Evolutionary conservation across 257 asterid genomes (phyloP).

Genomic region (Capsicum chinense): DNA sequence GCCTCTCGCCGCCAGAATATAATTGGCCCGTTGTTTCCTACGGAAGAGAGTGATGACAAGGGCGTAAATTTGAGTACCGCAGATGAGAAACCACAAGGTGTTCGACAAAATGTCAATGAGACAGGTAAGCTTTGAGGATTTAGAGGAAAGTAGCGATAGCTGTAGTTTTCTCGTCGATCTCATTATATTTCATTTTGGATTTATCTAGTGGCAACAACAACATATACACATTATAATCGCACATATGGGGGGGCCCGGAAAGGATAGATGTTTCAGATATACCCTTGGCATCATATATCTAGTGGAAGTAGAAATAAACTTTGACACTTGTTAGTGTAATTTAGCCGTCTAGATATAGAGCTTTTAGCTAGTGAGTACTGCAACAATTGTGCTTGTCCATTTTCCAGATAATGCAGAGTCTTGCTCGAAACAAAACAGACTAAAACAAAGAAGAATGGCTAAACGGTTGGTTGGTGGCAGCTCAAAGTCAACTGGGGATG

Average conservation of each 20-base stretch:
- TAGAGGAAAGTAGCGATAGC: constrained; percentile 31
- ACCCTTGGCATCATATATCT: background rate
- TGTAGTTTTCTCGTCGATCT: background rate
- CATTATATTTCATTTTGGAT: background rate
- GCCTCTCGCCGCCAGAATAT: constrained; percentile 53
- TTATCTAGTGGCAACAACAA: too few relatives aligned
- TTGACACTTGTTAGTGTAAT: background rate
- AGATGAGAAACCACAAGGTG: constrained; percentile 39
- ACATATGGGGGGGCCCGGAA: too few relatives aligned
- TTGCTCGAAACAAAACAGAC: constrained; percentile 46
- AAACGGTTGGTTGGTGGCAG: constrained; percentile 49
- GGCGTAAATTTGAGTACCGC: constrained; percentile 4
- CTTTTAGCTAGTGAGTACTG: background rate
- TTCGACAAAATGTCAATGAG: constrained; percentile 55
- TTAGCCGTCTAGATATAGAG: background rate
- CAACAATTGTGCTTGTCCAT: constrained; percentile 2
- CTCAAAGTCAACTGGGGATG: constrained; percentile 22
- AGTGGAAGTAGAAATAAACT: background rate
- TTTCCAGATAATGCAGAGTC: constrained; percentile 38
- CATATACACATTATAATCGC: too few relatives aligned
- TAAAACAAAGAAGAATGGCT: constrained; percentile 61
- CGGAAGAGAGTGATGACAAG: background rate
- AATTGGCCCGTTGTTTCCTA: constrained; percentile 66
- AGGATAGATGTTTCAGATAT: too few relatives aligned
- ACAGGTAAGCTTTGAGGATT: constrained; percentile 1